A percentile compares a stretch with the other conserved stretches of the same genome.
Conservation (phyloP, 2,329 filamentous ascomycete genomes). For the Akanthomyces lecanii region DNA sequence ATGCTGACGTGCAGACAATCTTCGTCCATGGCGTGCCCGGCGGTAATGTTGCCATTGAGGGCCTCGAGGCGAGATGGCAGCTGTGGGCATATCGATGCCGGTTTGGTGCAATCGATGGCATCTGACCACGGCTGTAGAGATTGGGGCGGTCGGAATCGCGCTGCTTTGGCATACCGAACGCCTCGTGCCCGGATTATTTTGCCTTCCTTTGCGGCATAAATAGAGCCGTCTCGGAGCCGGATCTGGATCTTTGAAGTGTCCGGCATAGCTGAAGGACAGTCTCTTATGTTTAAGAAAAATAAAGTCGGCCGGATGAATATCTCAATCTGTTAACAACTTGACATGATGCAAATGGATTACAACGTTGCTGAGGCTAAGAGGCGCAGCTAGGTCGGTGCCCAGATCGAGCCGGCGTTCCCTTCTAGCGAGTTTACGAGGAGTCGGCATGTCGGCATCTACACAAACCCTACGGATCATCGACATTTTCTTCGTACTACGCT, state of each 20-base stretch:
- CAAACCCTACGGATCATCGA: background rate
- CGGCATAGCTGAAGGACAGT: background rate
- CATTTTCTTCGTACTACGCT: too few relatives aligned
- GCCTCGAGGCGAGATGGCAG: constrained; percentile 17
- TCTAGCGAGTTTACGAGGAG: background rate
- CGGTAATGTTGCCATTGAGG: constrained; percentile 17
- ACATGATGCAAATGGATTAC: too few relatives aligned
- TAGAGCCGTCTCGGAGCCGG: constrained; percentile 17
- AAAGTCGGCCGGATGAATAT: too few relatives aligned
- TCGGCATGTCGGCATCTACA: background rate
- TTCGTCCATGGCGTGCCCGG: constrained; percentile 15
- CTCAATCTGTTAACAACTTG: too few relatives aligned
- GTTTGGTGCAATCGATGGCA: constrained; percentile 17
- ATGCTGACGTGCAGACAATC: constrained; percentile 21
- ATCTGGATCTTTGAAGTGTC: constrained; percentile 21
- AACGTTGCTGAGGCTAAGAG: background rate
- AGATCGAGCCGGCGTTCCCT: background rate
- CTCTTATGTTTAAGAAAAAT: too few relatives aligned
- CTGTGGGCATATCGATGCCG: constrained; percentile 21
- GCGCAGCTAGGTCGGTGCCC: background rate
- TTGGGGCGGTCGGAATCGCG: constrained; percentile 19
- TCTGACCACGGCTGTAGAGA: constrained; percentile 12
- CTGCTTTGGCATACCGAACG: constrained; percentile 17
- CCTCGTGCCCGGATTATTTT: constrained; percentile 18
- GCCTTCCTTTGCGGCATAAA: constrained; percentile 12